These are phyloP conservation scores for Candida ovalis DNA, from an alignment of 805 yeast genomes.

Conservation along the genomic window DNA sequence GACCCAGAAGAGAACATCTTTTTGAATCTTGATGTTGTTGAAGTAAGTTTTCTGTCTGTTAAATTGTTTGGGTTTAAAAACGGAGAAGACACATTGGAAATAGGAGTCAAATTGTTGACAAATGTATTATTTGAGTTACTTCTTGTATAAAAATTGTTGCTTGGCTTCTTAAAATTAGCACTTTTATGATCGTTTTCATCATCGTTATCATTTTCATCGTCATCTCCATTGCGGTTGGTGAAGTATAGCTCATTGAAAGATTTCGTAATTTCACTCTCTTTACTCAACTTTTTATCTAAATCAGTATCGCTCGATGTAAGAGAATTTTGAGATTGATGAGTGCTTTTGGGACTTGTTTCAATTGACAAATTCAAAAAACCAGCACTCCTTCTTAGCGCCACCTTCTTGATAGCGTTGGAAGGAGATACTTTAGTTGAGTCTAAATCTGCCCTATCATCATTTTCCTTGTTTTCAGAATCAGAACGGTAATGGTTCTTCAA, in stretches of 20 bases:
- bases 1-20: slow-evolving; percentile 17
- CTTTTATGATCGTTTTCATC: background rate
- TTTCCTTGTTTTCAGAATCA: background rate
- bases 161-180: background rate
- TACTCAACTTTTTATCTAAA: slow-evolving; percentile 26
- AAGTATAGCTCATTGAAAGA: slow-evolving; percentile 34
- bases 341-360: slow-evolving; percentile 32
- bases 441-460: background rate
- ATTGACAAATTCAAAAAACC: slow-evolving; percentile 49
- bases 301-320: slow-evolving; percentile 3
- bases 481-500: background rate
- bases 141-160: background rate
- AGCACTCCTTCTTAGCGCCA: slow-evolving; percentile 45
- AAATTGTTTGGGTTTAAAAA: slow-evolving; percentile 20
- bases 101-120: slow-evolving; percentile 12
- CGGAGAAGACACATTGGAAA: slow-evolving; percentile 21
- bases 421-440: slow-evolving; percentile 7
- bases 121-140: slow-evolving; percentile 3
- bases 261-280: slow-evolving; percentile 27
- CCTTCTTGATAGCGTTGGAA: slow-evolving; percentile 22
- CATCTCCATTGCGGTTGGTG: slow-evolving; percentile 15
- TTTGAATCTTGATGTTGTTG: slow-evolving; percentile 22
- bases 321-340: slow-evolving; percentile 6
- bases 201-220: slow-evolving; percentile 1
- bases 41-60: slow-evolving; percentile 12